Conservation (phyloP, 2,329 filamentous ascomycete genomes). For the Exophiala viscosa region DNA sequence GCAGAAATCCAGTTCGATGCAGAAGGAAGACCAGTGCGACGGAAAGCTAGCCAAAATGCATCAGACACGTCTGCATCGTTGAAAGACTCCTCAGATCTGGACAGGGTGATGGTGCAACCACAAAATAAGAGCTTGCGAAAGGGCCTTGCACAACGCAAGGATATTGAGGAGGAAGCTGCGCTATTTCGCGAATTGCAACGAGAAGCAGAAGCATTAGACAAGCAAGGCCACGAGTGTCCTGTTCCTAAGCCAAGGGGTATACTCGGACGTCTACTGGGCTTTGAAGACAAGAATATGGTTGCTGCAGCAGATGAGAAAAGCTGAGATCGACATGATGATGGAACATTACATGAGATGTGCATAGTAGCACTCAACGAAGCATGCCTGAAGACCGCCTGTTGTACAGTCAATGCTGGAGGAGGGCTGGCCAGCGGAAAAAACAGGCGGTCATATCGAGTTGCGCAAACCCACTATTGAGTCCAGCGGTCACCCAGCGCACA, state of each 20-base stretch:
- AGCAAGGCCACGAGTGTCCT: slow-evolving; percentile 77
- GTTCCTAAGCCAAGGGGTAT: slow-evolving; percentile 84
- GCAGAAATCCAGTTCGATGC: slow-evolving; percentile 45
- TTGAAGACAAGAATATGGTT: slow-evolving; percentile 13
- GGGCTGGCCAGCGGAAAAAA: not conserved
- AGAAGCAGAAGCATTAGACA: slow-evolving; percentile 40
- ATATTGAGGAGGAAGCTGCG: slow-evolving; percentile 41
- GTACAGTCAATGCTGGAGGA: not conserved
- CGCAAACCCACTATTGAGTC: too few relatives aligned
- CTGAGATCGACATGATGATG: not conserved
- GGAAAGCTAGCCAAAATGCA: slow-evolving; percentile 31
- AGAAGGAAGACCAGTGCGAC: slow-evolving; percentile 42
- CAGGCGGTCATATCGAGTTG: not conserved
- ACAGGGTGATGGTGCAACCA: slow-evolving; percentile 30
- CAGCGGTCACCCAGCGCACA: too few relatives aligned
- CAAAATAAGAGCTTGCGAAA: slow-evolving; percentile 16
- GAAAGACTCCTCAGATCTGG: slow-evolving; percentile 32
- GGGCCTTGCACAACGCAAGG: slow-evolving; percentile 11
- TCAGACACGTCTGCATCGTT: slow-evolving; percentile 38
- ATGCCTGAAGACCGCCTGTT: not conserved
- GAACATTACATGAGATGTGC: not conserved
- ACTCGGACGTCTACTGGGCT: slow-evolving; percentile 63
- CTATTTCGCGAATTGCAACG: slow-evolving; percentile 42
- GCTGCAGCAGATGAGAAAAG: slow-evolving; percentile 4
- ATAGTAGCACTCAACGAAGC: not conserved